These are phyloP conservation scores for Brettanomyces anomalus DNA, from an alignment of 805 yeast genomes.

Conservation along the genomic window DNA sequence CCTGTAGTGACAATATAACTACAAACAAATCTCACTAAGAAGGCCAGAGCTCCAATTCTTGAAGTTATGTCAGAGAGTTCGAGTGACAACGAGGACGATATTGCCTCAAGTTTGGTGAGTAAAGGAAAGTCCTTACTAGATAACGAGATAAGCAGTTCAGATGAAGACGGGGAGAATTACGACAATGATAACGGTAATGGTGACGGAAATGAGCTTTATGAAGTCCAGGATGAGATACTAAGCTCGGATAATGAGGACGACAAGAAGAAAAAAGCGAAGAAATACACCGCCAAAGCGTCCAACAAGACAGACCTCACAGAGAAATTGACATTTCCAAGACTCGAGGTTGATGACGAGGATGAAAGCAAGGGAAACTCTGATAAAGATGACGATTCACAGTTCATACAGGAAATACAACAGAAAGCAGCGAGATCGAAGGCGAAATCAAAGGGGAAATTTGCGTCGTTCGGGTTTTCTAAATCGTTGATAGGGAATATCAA, in stretches of 20 bases:
- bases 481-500: constrained; percentile 57
- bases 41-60: too few relatives aligned
- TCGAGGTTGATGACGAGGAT: constrained; percentile 39
- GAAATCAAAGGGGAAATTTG: constrained; percentile 68
- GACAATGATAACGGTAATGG: too few relatives aligned
- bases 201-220: constrained; percentile 8
- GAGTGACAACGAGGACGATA: constrained; percentile 45
- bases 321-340: constrained; percentile 23
- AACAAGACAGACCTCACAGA: too few relatives aligned
- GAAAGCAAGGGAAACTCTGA: too few relatives aligned
- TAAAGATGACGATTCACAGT: constrained; percentile 11
- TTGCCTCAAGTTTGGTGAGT: constrained; percentile 51
- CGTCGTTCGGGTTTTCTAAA: constrained; percentile 81
- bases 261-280: constrained; percentile 17
- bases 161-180: constrained; percentile 4
- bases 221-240: constrained; percentile 45
- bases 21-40: too few relatives aligned
- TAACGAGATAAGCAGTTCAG: constrained; percentile 6
- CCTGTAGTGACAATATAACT: too few relatives aligned
- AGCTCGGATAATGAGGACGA: constrained; percentile 40
- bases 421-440: constrained; percentile 30
- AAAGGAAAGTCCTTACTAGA: constrained; percentile 17
- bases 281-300: constrained; percentile 8
- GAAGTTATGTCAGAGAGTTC: too few relatives aligned
- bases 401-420: constrained; percentile 19